Evolutionary conservation across 495 filamentous ascomycete genomes (phyloP), one percentile per base, ranked within the genome.

Genomic region (Penicillium soppii): DNA sequence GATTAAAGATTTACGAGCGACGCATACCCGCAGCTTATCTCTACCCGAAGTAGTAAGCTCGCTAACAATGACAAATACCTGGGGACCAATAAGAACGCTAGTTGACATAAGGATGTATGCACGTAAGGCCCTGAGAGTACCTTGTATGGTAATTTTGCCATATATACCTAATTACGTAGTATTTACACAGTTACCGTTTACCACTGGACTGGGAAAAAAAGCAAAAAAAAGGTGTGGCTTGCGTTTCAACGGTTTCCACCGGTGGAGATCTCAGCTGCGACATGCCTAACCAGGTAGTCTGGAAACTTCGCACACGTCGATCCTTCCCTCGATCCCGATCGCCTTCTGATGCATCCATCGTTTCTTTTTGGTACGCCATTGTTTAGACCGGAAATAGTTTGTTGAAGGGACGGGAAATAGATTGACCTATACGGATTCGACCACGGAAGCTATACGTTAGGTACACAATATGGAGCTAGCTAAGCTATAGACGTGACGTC

Each of bases 11-110:
- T 15, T 25, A 32, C 16, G 41, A 29, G 25, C 15, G 21, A 21
- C 53, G 47, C 35, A 47, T 54, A 56, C 12, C 56, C 59, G n/a
- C n/a, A n/a, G 63, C 54, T 48, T 54, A 73, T 71, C 70, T 52
- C 59, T 68, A 9, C 62, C 66, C 26, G 22, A 60, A 61, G 16
- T 9, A 21, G 30, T 6, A 36, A 30, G 7, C 44, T 32, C 44
- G 22, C 4, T 12, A 38, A 53, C 23, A 57, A 67, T 73, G 66
- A 71, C 70, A 73, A 73, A 73, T 73, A 73, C 59, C 53, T 63
- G 55, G 41, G 35, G 25, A 51, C 61, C 61, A 66, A 61, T 44
- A 56, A 40, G 32, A 8, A 9, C 9, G 7, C 13, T 26, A 7
- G 26, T 27, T 7, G n/a, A n/a, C 6, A 12, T 33, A 25, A 15